Base-by-base conservation (phyloP, 495 filamentous ascomycete species). In the Penicillium fimorum region DNA sequence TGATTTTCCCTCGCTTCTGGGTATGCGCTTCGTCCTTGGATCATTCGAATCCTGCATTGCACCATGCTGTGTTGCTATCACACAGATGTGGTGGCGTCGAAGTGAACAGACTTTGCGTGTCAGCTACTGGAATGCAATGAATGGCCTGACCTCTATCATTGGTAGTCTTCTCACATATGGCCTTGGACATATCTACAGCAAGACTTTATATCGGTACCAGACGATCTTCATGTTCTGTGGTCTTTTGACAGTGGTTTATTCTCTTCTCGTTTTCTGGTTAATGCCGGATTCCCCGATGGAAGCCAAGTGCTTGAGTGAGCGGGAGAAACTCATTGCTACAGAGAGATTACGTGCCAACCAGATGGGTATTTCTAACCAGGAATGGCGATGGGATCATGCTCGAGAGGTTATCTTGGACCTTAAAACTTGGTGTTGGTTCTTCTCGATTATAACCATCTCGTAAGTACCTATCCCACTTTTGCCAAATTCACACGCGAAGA, bases 71-170 rank as follows among this genome's bases (percentile, higher is more conserved):
- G 69, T 83, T 12, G 79, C 81, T 3, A 71, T 82, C 6, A 78
- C 78, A 6, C 79, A 80, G 58, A 82, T 84, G 81, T 84, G 82
- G 82, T 84, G 77, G 67, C 66, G 78, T 40, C 70, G 82, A 29
- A 59, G 71, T 15, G 82, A 84, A 61, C 82, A 84, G 59, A 81
- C 81, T 3, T 65, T 78, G 32, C 66, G 80, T 5, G 78, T 73
- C 10, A 74, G 75, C 24, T 61, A 69, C n/a, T 84, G 82, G 82
- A 82, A 82, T 55, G 71, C 69, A 10, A 81, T 81, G 78, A 79
- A 79, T 51, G 75, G 75, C 13, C 58, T 78, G 1, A 74, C 72
- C 3, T 70, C 71, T 27, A 72, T 78, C 53, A 69, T 68, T 13
- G 69, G 63, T 0, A 65, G 63, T 41, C 41, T 83, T 10, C 72